These are phyloP conservation scores for Trametes sp. DNA, from an alignment of 1,284 basidiomycete genomes.

Conservation along the genomic window DNA sequence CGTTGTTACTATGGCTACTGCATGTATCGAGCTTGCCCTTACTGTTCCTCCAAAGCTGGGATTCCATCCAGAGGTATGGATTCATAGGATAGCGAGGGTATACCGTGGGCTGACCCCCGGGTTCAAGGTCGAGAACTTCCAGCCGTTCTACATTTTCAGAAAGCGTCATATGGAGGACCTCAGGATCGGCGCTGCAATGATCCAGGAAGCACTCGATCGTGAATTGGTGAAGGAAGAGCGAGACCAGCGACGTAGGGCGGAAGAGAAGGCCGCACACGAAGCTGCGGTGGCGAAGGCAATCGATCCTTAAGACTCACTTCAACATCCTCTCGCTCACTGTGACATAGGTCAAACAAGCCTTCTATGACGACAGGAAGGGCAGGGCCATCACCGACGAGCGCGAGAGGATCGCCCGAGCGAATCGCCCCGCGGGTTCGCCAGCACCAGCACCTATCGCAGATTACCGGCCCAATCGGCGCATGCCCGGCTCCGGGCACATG, in stretches of 20 bases:
- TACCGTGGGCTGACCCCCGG: slow-evolving; percentile 8
- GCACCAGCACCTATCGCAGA: slow-evolving; percentile 19
- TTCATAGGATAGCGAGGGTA: background rate
- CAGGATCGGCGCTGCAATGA: slow-evolving; percentile 65
- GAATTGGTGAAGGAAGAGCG: slow-evolving; percentile 64
- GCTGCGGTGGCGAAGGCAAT: slow-evolving; percentile 63
- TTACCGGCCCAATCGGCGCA: slow-evolving; percentile 22
- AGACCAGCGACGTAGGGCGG: slow-evolving; percentile 51
- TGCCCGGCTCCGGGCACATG: slow-evolving; percentile 37
- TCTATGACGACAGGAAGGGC: slow-evolving; percentile 74
- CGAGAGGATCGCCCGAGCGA: slow-evolving; percentile 57
- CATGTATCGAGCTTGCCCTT: background rate
- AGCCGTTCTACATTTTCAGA: slow-evolving; percentile 71
- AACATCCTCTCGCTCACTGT: background rate
- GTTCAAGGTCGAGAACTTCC: slow-evolving; percentile 49
- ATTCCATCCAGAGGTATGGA: slow-evolving; percentile 65
- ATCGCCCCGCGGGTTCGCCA: slow-evolving; percentile 24
- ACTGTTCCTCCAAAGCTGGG: slow-evolving; percentile 58
- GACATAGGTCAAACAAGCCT: slow-evolving; percentile 71
- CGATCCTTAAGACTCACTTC: too few species aligned
- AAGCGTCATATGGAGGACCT: slow-evolving; percentile 60
- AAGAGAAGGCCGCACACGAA: slow-evolving; percentile 63
- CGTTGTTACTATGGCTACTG: slow-evolving; percentile 33
- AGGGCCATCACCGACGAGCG: slow-evolving; percentile 61
- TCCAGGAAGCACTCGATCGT: slow-evolving; percentile 65